These are phyloP conservation scores for Candida ficus DNA, from an alignment of 805 yeast genomes.

Conservation along the genomic window DNA sequence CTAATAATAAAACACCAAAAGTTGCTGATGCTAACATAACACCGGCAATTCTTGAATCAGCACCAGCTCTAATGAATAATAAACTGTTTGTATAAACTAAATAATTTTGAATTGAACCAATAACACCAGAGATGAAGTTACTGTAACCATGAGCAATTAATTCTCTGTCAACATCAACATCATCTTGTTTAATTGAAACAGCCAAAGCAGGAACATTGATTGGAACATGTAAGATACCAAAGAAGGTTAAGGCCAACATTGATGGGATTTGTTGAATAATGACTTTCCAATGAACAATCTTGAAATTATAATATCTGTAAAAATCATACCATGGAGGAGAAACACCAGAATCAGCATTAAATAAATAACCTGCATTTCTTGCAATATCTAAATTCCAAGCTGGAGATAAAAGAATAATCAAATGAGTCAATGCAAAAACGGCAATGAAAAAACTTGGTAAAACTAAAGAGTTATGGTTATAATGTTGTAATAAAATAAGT, in stretches of 20 bases:
- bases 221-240: constrained; percentile 94
- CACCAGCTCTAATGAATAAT: constrained; percentile 90
- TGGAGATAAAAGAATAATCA: constrained; percentile 61
- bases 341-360: constrained; percentile 48
- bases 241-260: constrained; percentile 92
- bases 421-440: constrained; percentile 67
- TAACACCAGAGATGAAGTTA: constrained; percentile 74
- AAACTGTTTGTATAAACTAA: constrained; percentile 93
- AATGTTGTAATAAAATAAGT: constrained; percentile 58
- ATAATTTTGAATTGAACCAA: constrained; percentile 91
- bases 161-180: constrained; percentile 85
- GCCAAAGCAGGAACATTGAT: constrained; percentile 97
- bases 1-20: constrained; percentile 71
- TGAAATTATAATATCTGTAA: constrained; percentile 66
- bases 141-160: constrained; percentile 93
- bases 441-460: constrained; percentile 77
- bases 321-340: constrained; percentile 88
- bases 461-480: constrained; percentile 59
- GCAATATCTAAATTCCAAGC: constrained; percentile 55
- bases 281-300: constrained; percentile 68
- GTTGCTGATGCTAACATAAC: constrained; percentile 84
- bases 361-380: constrained; percentile 81
- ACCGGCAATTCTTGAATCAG: constrained; percentile 85
- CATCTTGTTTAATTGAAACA: constrained; percentile 78
- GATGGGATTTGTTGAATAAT: constrained; percentile 74